Evolutionary conservation across 116 monocot genomes (phyloP), one percentile per base, ranked within the genome.

Genomic region (Cymodocea nodosa): DNA sequence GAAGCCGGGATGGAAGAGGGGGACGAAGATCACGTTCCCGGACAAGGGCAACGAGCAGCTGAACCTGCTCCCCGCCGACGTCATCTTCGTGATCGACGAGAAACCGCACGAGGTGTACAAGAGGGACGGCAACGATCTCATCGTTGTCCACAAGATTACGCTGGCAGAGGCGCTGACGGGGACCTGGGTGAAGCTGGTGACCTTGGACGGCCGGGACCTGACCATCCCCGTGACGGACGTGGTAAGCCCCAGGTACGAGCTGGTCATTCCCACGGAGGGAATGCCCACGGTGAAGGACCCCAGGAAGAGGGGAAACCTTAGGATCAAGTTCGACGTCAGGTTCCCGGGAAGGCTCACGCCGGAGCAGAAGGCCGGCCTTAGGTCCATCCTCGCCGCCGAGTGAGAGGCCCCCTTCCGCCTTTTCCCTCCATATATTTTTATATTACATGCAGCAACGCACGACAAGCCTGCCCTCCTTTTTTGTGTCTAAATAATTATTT

Each of bases 1-100:
- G 23, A 84, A 81, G 58, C 87, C 84, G 10, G 84, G 87, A 58
- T 84, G 87, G 87, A 88, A 84, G 70, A 88, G 79, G 40, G 84
- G 84, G 18, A 84, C 84, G 23, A 84, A 84, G 75, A 78, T 88
- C 51, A 88, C 84, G 9, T 88, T 88, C 67, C 76, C 76, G 0
- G 81, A 79, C 20, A 88, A 88, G 61, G 87, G 87, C 13, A 81
- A 84, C 35, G 81, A 84, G 54, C 68, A 81, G 35, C 62, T 36
- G 1, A 71, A 79, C 67, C 79, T 69, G 17, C 63, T 77, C 10
- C 79, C 87, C 0, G 87, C 87, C 0, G 88, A 88, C 54, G 73
- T 88, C 2, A 65, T 88, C 20, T 84, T 88, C 24, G 71, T 88
- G 35, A 80, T 88, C 62, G 81, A 84, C 51, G 87, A 88, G 71